Percentiles rank a stretch among this genome's conserved stretches.
These are phyloP conservation scores for Stagonosporopsis rhizophila DNA, from an alignment of 2,329 filamentous ascomycete species.

Conservation along the genomic window DNA sequence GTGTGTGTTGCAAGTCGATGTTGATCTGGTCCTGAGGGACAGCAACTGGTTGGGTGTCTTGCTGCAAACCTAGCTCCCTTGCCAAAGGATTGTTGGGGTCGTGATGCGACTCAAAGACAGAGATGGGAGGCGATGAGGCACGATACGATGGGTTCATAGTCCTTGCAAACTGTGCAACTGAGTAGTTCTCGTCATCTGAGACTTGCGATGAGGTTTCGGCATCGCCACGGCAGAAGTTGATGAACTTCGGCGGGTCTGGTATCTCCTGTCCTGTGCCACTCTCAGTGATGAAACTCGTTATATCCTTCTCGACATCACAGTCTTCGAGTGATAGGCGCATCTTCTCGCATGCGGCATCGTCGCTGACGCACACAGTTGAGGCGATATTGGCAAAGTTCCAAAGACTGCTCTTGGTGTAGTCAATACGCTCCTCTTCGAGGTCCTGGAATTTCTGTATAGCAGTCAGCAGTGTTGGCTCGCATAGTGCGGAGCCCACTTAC, in stretches of 20 bases:
- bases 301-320: slow-evolving; percentile 97
- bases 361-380: slow-evolving; percentile 96
- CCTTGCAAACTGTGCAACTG: slow-evolving; percentile 92
- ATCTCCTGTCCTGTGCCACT: slow-evolving; percentile 95
- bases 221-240: slow-evolving; percentile 97
- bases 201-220: slow-evolving; percentile 80
- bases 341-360: slow-evolving; percentile 92
- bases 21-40: slow-evolving; percentile 32
- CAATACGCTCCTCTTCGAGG: slow-evolving; percentile 92
- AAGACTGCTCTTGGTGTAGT: slow-evolving; percentile 96
- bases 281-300: slow-evolving; percentile 85
- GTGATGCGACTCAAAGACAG: slow-evolving; percentile 89
- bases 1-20: slow-evolving; percentile 10
- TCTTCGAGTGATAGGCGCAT: slow-evolving; percentile 90
- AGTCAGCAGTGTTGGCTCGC: slow-evolving; percentile 13
- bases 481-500: slow-evolving; percentile 45
- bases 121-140: slow-evolving; percentile 94
- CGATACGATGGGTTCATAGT: slow-evolving; percentile 96
- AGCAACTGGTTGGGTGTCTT: slow-evolving; percentile 39
- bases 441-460: slow-evolving; percentile 87
- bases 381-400: slow-evolving; percentile 99
- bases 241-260: slow-evolving; percentile 94
- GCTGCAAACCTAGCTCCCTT: slow-evolving; percentile 68
- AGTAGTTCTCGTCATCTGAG: slow-evolving; percentile 88
- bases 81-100: slow-evolving; percentile 79